Percentiles rank a stretch among this genome's conserved stretches.
phyloP scores from a whole-genome alignment of 257 asterid genomes.

The Solanum paucissectum region DNA sequence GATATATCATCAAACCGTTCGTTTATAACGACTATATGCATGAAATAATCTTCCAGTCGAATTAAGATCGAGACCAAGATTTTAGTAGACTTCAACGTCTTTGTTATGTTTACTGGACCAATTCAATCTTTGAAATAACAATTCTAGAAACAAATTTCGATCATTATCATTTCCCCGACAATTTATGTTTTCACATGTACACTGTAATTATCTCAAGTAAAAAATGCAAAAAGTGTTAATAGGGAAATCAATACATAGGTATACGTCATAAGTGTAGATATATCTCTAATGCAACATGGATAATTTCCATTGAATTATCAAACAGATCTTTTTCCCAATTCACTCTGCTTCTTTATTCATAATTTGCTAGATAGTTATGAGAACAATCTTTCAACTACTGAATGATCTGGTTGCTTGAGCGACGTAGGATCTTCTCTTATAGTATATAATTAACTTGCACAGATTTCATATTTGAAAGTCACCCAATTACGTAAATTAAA shows the following conservation, averaged over 20 bases:
- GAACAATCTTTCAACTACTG: not conserved
- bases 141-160: not conserved
- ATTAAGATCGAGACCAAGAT: not conserved
- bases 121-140: not conserved
- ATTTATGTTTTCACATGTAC: not conserved
- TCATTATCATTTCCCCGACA: not conserved
- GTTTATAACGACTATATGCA: not conserved
- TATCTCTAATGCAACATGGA: not conserved
- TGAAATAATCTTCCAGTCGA: not conserved
- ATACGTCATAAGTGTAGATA: not conserved
- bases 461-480: not conserved
- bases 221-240: not conserved
- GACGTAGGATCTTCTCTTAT: not conserved
- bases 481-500: not conserved
- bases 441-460: not conserved
- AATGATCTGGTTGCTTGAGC: not conserved
- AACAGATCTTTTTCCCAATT: not conserved
- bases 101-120: not conserved
- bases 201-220: not conserved
- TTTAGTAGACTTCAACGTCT: not conserved
- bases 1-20: not conserved
- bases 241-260: not conserved
- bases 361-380: not conserved
- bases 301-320: not conserved
- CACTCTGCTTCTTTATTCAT: not conserved